phyloP scores from a whole-genome alignment of 2,329 filamentous ascomycete genomes.

The Apiospora aurea region DNA sequence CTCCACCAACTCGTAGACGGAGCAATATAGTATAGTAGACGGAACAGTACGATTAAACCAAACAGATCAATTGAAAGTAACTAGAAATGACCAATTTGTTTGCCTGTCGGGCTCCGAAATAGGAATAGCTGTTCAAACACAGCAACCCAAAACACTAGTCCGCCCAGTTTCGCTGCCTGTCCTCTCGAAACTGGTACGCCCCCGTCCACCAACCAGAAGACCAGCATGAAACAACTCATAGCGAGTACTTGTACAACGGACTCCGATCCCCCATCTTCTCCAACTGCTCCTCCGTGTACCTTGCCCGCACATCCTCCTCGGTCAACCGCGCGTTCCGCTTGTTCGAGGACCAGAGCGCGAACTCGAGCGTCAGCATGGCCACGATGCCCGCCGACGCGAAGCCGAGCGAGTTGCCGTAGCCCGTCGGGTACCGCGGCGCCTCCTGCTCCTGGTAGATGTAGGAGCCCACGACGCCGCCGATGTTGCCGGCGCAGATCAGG shows the following conservation, averaged over 20 bases:
- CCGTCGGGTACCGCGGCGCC: constrained; percentile 43
- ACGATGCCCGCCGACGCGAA: constrained; percentile 34
- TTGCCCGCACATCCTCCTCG: constrained; percentile 39
- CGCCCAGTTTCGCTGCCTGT: neutral
- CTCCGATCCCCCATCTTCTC: constrained; percentile 42
- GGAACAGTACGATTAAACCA: too few species aligned
- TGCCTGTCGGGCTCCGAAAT: neutral
- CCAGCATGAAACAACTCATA: neutral
- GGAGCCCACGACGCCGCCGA: constrained; percentile 45
- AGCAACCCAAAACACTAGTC: neutral
- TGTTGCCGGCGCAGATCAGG: constrained; percentile 49
- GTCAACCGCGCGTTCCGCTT: constrained; percentile 34
- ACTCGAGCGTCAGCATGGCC: constrained; percentile 27
- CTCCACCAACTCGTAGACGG: too few species aligned
- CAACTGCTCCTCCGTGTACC: constrained; percentile 40
- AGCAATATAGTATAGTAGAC: too few species aligned
- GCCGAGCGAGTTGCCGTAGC: constrained; percentile 42
- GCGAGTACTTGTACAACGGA: constrained; percentile 35
- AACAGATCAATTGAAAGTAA: too few species aligned
- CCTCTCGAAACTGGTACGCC: too few species aligned
- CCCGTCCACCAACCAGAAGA: neutral
- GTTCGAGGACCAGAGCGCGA: constrained; percentile 32
- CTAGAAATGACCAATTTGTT: neutral
- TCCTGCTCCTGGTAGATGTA: constrained; percentile 43
- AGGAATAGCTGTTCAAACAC: neutral